Conservation (phyloP, 495 filamentous ascomycete genomes). For the Staphylotrichum longicolle region DNA sequence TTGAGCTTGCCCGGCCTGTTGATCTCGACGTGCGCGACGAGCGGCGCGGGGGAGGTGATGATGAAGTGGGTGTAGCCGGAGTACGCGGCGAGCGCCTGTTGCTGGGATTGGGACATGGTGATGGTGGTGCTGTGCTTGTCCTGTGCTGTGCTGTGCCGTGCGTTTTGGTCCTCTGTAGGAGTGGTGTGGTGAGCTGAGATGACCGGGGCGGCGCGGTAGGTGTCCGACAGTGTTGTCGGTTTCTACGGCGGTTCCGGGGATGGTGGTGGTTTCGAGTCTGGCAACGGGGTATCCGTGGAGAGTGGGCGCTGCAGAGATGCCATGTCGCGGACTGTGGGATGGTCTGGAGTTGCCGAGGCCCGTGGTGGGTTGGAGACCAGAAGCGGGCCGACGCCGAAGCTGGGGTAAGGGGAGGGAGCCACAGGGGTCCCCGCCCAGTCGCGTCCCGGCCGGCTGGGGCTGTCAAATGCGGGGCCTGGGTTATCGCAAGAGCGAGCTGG, state of each 20-base stretch:
- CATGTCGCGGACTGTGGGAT: neutral
- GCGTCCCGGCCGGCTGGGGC: neutral
- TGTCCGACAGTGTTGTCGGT: no score
- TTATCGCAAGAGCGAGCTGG: neutral
- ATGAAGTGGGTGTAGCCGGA: conserved; percentile 68
- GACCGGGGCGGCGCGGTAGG: no score
- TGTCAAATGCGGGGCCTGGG: neutral
- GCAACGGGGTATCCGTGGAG: neutral
- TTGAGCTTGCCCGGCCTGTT: conserved; percentile 89
- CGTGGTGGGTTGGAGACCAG: neutral
- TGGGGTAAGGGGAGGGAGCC: conserved; percentile 1
- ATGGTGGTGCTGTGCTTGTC: neutral
- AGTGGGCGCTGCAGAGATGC: neutral
- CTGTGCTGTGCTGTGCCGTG: neutral
- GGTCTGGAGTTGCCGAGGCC: conserved; percentile 12
- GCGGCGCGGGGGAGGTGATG: conserved; percentile 64
- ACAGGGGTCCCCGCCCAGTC: neutral
- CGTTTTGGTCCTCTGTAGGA: neutral
- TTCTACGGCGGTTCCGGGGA: neutral
- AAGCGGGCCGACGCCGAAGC: conserved; percentile 20
- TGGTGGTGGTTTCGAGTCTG: neutral
- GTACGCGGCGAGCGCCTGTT: conserved; percentile 25
- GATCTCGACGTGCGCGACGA: conserved; percentile 90
- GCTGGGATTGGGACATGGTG: conserved; percentile 5
- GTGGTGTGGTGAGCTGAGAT: no score